Percentiles rank a stretch among this genome's conserved stretches.
These are phyloP conservation scores for Trichophyton benhamiae DNA, from an alignment of 2,329 filamentous ascomycete species.

Conservation along the genomic window DNA sequence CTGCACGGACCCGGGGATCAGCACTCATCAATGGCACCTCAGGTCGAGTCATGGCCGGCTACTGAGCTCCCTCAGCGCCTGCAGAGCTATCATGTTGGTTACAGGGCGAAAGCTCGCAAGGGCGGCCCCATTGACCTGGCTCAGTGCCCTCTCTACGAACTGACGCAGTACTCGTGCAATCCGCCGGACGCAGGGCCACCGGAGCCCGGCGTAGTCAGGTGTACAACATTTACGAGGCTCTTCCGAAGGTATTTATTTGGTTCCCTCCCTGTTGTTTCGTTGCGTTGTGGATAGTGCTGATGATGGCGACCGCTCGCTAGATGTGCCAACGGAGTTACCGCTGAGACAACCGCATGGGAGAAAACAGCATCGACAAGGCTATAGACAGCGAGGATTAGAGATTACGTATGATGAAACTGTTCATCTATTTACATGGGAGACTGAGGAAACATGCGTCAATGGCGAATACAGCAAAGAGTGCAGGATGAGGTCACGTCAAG, in stretches of 20 bases:
- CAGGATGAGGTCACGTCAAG: not conserved
- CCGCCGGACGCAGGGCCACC: constrained; percentile 34
- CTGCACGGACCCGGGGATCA: not conserved
- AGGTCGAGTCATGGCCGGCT: constrained; percentile 42
- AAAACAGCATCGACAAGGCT: not conserved
- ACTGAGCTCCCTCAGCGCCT: constrained; percentile 40
- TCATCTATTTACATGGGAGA: not conserved
- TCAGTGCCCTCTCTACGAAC: constrained; percentile 45
- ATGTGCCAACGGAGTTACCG: constrained; percentile 43
- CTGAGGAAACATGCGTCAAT: not conserved
- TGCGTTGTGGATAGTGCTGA: constrained; percentile 3
- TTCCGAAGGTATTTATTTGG: constrained; percentile 44
- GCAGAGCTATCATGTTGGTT: constrained; percentile 34
- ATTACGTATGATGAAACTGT: not conserved
- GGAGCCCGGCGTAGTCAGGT: constrained; percentile 36
- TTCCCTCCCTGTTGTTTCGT: constrained; percentile 3
- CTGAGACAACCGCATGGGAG: constrained; percentile 53
- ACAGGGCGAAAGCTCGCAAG: constrained; percentile 42
- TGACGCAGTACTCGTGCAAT: constrained; percentile 53
- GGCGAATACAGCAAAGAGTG: not conserved
- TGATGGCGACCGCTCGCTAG: constrained; percentile 16
- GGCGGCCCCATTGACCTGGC: constrained; percentile 38
- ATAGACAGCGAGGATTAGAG: not conserved
- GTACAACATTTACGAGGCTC: constrained; percentile 45
- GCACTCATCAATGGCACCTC: constrained; percentile 40